Conservation (phyloP, 345 rosid genomes). For the Linum trigynum region DNA sequence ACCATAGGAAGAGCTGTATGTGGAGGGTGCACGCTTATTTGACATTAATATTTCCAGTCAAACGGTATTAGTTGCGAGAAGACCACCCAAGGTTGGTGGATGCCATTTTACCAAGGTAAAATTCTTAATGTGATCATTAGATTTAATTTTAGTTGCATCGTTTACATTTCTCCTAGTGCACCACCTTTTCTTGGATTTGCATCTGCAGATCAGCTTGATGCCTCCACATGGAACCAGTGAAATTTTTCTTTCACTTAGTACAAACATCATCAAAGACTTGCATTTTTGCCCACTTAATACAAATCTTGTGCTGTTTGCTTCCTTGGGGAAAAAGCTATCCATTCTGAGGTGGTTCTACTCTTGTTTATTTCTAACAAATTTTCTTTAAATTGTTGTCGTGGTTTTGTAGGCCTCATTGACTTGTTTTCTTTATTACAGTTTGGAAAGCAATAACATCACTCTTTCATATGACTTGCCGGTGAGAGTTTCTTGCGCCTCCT, state of each 20-base stretch:
- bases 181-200: background rate
- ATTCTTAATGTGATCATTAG: slow-evolving; percentile 10
- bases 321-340: slow-evolving; percentile 70
- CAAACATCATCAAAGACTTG: slow-evolving; percentile 68
- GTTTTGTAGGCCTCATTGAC: slow-evolving; percentile 3
- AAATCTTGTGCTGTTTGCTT: slow-evolving; percentile 55
- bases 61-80: slow-evolving; percentile 47
- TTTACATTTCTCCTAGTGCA: background rate
- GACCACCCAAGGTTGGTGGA: slow-evolving; percentile 50
- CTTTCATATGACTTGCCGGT: slow-evolving; percentile 71
- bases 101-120: slow-evolving; percentile 53
- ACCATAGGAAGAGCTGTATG: slow-evolving; percentile 37
- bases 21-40: slow-evolving; percentile 77
- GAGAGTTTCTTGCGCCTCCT: slow-evolving; percentile 5
- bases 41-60: slow-evolving; percentile 49
- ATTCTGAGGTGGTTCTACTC: slow-evolving; percentile 46
- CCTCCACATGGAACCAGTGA: slow-evolving; percentile 61
- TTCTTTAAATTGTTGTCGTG: background rate
- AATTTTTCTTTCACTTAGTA: slow-evolving; percentile 43
- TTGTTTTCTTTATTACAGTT: slow-evolving; percentile 33
- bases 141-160: background rate
- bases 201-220: slow-evolving; percentile 52
- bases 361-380: slow-evolving; percentile 1
- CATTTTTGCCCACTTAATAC: slow-evolving; percentile 51
- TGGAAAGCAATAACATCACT: slow-evolving; percentile 60